Conservation (phyloP, 2,329 filamentous ascomycete genomes). For the Fusarium sp. region DNA sequence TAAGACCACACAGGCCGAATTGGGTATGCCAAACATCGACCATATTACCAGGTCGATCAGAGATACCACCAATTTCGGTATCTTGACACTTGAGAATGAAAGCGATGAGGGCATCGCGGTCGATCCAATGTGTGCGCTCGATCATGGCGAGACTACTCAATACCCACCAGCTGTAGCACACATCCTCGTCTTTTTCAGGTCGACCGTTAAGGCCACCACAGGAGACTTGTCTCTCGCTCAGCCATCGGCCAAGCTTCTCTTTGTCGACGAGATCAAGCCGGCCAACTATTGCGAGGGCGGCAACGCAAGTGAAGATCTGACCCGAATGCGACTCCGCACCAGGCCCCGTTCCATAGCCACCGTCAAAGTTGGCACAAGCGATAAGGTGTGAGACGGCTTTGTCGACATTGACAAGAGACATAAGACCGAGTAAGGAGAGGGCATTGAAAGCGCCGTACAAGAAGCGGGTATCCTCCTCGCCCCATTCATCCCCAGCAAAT, state of each 20-base stretch:
- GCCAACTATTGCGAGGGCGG: conserved; percentile 84
- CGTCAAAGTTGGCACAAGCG: conserved; percentile 92
- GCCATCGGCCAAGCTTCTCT: conserved; percentile 87
- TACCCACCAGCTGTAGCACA: conserved; percentile 99
- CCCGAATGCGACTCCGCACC: conserved; percentile 95
- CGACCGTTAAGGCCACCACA: conserved; percentile 92
- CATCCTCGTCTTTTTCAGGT: conserved; percentile 95
- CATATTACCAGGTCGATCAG: conserved; percentile 92
- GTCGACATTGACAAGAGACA: conserved; percentile 80
- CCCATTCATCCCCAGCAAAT: conserved; percentile 96
- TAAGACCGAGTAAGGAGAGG: conserved; percentile 81
- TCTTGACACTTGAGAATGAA: conserved; percentile 96
- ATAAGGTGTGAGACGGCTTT: conserved; percentile 84
- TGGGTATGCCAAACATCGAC: conserved; percentile 97
- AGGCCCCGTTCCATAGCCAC: conserved; percentile 89
- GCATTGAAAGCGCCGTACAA: conserved; percentile 91
- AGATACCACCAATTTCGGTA: conserved; percentile 82
- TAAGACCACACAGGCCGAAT: conserved; percentile 90
- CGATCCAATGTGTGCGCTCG: conserved; percentile 90
- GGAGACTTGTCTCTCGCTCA: conserved; percentile 90
- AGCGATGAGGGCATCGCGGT: conserved; percentile 77
- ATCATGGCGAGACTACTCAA: conserved; percentile 92
- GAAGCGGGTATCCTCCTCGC: conserved; percentile 94
- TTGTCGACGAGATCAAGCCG: conserved; percentile 84
- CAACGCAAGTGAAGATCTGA: conserved; percentile 95